Base-by-base conservation (phyloP, 2,329 filamentous ascomycete species). In the Corniculantispora saksenae region DNA sequence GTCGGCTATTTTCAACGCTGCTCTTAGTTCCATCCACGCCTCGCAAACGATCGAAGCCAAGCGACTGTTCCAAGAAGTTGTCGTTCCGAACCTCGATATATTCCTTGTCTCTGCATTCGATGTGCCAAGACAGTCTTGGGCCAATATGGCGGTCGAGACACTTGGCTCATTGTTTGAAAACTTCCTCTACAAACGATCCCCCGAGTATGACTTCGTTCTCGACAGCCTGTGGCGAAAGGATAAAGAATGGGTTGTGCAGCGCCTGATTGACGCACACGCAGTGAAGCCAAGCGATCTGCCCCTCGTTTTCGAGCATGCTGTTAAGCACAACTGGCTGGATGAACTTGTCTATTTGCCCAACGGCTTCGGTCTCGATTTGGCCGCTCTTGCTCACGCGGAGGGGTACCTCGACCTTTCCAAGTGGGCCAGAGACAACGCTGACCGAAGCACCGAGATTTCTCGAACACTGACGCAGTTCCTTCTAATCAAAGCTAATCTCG, bases 171-270 rank as follows among this genome's bases (percentile, higher is more conserved):
- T 94, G 1, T 94, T 97, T 71, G 89, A 92, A 60, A 91, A 91
- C 13, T 97, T 97, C 74, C 83, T 97, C 32, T 86, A 89, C 72
- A 94, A 94, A 76, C 86, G 89, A 64, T 88, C 93, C 13, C 84
- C 89, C 5, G 87, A 94, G 63, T 91, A 92, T 75, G 89, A 94
- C 69, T 96, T 97, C 68, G 94, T 97, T 17, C 85, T 99, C 65
- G 90, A 97, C 73, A 94, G 93, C 66, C 81, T 97, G 7, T 98
- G 94, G 94, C 89, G 91, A 70, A 93, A 95, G 74, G 93, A 98
- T 74, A 91, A 89, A 69, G 85, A 90, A 23, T 98, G 93, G 91
- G 91, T 98, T 19, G 89, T 90, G 12, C 86, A 89, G 68, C 88
- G 91, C 66, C 86, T 99, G 40, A 88, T 94, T 75, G 90, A 89